These are phyloP conservation scores for Spiromastix sp. DNA, from an alignment of 2,329 filamentous ascomycete genomes.

Conservation along the genomic window DNA sequence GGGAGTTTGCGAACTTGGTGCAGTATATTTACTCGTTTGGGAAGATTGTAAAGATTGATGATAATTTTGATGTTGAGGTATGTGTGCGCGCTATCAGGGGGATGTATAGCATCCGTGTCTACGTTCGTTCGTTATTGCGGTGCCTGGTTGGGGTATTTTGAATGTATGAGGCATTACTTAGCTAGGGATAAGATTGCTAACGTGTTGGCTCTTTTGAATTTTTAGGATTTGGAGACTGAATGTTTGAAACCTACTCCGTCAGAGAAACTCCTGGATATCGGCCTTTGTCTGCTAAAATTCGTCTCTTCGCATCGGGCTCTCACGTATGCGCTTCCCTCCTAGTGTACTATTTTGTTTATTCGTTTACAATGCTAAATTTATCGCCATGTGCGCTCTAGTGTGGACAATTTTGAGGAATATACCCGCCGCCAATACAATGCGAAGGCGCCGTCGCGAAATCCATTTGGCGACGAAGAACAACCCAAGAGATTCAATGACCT, in stretches of 20 bases:
- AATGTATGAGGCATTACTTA: background rate
- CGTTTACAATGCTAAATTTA: slow-evolving; percentile 1
- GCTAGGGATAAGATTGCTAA: background rate
- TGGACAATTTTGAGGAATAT: slow-evolving; percentile 87
- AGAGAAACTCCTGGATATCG: slow-evolving; percentile 65
- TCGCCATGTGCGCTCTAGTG: slow-evolving; percentile 38
- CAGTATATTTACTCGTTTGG: slow-evolving; percentile 94
- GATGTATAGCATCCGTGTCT: background rate
- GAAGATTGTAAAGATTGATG: slow-evolving; percentile 77
- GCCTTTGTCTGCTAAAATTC: slow-evolving; percentile 78
- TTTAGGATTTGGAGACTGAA: slow-evolving; percentile 79
- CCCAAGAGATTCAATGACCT: slow-evolving; percentile 70
- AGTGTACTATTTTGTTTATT: background rate
- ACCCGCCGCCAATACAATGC: slow-evolving; percentile 75
- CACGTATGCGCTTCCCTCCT: slow-evolving; percentile 49
- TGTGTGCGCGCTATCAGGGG: slow-evolving; percentile 14
- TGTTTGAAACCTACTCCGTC: slow-evolving; percentile 69
- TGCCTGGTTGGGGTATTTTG: background rate
- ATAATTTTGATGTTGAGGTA: slow-evolving; percentile 85
- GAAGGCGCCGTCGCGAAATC: slow-evolving; percentile 68
- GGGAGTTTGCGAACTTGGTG: slow-evolving; percentile 89
- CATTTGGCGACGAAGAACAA: slow-evolving; percentile 68
- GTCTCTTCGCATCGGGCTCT: slow-evolving; percentile 88
- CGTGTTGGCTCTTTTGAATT: background rate
- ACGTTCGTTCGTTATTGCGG: background rate